Base-by-base conservation (phyloP, 495 filamentous ascomycete species). In the Saxispiralis lemnorum region DNA sequence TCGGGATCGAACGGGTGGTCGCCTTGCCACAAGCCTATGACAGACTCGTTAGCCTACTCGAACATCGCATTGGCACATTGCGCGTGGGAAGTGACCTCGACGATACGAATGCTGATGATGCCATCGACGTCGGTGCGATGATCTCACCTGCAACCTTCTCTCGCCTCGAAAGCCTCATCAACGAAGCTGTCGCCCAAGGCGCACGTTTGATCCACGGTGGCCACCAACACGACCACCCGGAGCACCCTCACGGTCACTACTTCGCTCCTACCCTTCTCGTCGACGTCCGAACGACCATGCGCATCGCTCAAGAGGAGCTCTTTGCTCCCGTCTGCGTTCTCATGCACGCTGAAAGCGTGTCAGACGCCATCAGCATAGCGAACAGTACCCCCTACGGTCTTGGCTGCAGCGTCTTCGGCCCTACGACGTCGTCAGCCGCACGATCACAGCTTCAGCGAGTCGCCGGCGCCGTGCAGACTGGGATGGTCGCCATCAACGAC, bases 401-500 rank as follows among this genome's bases (percentile, higher is more conserved):
- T 14, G 62, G 62, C 11, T 51, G 55, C 38, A 52, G 45, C 32
- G 83, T 97, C 34, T 95, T 88, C 60, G 88, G 88, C 20, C 50
- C 50, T 1, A 44, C 30, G 6, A 56, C 58, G 41, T 50, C 46
- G 18, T 60, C 69, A 20, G 56, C 58, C 7, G 66, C 72, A 47
- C 31, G 42, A 7, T 46, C 53, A 12, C 61, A 70, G 39, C 61
- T 85, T 2, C 59, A 72, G 33, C 55, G 59, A 15, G 77, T 84
- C 30, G 76, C 85, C 0, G 54, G 51, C n/a, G 68, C 71, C 17
- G 70, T 96, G 41, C 72, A 78, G 42, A 76, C 79, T 2, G 89
- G 89, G 19, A 93, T 93, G 81, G 81, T 96, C 4, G 71, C 79
- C 37, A 74, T 97, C 41, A 96, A 97, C 53, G 89, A 96, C 62